phyloP scores from a whole-genome alignment of 129 eudicot species.

The Lactuca saligna region DNA sequence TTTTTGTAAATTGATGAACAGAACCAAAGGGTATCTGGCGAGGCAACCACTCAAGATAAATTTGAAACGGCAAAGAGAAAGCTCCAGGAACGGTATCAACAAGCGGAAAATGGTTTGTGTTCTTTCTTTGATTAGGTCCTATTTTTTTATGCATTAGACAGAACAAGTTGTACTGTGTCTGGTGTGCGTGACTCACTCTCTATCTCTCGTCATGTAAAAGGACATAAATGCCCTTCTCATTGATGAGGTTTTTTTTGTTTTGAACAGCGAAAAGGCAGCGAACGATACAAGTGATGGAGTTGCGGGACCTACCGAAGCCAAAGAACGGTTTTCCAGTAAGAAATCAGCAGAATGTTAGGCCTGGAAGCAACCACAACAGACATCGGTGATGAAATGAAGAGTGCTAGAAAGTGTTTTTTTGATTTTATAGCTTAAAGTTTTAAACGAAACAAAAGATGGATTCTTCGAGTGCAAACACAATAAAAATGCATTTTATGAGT shows the following conservation, averaged over 20 bases:
- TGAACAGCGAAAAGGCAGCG: constrained; percentile 87
- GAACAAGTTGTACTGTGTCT: not conserved
- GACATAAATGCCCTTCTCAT: not conserved
- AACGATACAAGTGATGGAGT: constrained; percentile 89
- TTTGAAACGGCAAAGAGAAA: constrained; percentile 85
- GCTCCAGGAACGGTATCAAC: constrained; percentile 94
- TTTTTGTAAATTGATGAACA: constrained; percentile 28
- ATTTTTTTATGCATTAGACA: no score
- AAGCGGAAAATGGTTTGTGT: constrained; percentile 83
- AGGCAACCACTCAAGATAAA: constrained; percentile 39
- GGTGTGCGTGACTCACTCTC: no score
- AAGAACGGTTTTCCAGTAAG: constrained; percentile 24
- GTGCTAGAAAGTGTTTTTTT: constrained; percentile 19
- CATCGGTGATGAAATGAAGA: constrained; percentile 31
- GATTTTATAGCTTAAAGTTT: not conserved
- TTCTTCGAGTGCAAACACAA: constrained; percentile 25
- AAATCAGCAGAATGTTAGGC: constrained; percentile 29
- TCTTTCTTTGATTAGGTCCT: not conserved
- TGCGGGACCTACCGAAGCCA: constrained; percentile 83
- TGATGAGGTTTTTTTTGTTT: constrained; percentile 23
- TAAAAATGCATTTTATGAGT: constrained; percentile 27
- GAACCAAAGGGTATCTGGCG: constrained; percentile 46
- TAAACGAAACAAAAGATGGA: constrained; percentile 3
- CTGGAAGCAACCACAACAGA: constrained; percentile 43
- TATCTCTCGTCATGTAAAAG: no score